Conservation (phyloP, 2,329 filamentous ascomycete species). For the Nemania abortiva region DNA sequence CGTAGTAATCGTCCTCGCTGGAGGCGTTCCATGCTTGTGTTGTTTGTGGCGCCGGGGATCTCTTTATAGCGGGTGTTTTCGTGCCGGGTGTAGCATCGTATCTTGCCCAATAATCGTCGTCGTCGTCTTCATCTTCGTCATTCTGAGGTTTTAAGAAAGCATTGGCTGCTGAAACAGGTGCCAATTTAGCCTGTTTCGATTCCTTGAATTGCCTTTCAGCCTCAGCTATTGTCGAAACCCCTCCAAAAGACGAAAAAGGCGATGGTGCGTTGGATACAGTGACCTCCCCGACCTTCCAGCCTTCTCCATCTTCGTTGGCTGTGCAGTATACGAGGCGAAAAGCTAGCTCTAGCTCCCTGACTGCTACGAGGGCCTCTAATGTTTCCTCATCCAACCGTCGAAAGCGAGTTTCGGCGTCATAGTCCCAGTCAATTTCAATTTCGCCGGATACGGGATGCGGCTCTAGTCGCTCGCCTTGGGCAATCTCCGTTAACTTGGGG, state of each 20-base stretch:
- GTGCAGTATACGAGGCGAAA: slow-evolving; percentile 78
- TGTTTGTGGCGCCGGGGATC: slow-evolving; percentile 69
- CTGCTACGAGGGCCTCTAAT: slow-evolving; percentile 73
- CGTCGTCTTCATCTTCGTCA: slow-evolving; percentile 67
- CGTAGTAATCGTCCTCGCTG: slow-evolving; percentile 78
- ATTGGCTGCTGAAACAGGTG: slow-evolving; percentile 30
- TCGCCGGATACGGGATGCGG: slow-evolving; percentile 86
- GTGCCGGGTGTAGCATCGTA: slow-evolving; percentile 78
- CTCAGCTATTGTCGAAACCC: slow-evolving; percentile 64
- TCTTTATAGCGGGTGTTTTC: slow-evolving; percentile 71
- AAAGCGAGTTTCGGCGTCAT: slow-evolving; percentile 73
- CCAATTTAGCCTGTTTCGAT: slow-evolving; percentile 46
- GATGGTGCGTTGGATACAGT: slow-evolving; percentile 68
- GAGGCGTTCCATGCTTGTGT: slow-evolving; percentile 52
- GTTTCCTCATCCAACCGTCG: slow-evolving; percentile 81
- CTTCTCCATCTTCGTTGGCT: slow-evolving; percentile 72
- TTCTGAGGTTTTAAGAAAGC: slow-evolving; percentile 32
- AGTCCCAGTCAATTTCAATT: slow-evolving; percentile 78
- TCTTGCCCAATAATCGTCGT: slow-evolving; percentile 83
- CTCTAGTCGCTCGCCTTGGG: slow-evolving; percentile 73
- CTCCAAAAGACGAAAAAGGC: slow-evolving; percentile 67
- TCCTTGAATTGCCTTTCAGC: slow-evolving; percentile 69
- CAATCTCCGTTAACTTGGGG: slow-evolving; percentile 70
- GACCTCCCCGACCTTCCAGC: slow-evolving; percentile 81
- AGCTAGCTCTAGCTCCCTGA: slow-evolving; percentile 71